phyloP scores from a whole-genome alignment of 208 protist genomes.

The Herpetomonas samuelpessoai region DNA sequence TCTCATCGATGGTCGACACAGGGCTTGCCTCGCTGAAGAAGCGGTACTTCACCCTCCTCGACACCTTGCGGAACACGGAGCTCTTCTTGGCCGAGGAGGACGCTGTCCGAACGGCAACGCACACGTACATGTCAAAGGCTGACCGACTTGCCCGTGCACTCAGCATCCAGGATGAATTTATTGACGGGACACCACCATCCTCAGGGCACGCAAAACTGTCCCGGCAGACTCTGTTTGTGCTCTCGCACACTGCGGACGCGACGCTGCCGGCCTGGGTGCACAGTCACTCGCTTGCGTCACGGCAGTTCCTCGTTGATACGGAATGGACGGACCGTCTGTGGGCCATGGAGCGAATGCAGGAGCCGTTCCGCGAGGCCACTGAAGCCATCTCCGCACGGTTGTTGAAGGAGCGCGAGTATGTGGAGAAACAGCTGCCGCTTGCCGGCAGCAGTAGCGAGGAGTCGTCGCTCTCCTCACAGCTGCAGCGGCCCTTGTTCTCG shows the following conservation, averaged over 20 bases:
- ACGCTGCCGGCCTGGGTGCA: constrained; percentile 26
- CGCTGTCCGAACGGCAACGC: constrained; percentile 10
- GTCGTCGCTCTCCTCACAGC: background rate
- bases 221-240: background rate
- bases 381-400: constrained; percentile 4
- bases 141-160: constrained; percentile 11
- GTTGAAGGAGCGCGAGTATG: background rate
- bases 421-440: background rate
- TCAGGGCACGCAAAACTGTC: background rate
- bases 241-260: constrained; percentile 7
- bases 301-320: constrained; percentile 32
- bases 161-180: background rate
- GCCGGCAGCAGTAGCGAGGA: constrained; percentile 6
- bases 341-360: constrained; percentile 39
- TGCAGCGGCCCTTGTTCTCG: constrained; percentile 1
- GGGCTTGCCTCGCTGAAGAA: constrained; percentile 35
- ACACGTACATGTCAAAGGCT: constrained; percentile 18
- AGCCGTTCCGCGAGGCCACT: constrained; percentile 7
- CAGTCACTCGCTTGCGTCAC: constrained; percentile 21
- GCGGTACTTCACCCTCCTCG: constrained; percentile 34
- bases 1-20: constrained; percentile 31
- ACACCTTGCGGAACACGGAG: constrained; percentile 16
- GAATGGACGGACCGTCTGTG: constrained; percentile 51
- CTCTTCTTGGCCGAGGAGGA: constrained; percentile 3
- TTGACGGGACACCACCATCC: background rate